Percentiles rank a stretch among this genome's conserved stretches.
Conservation (phyloP, 75 land plant species). For the Selaginella tamariscina region DNA sequence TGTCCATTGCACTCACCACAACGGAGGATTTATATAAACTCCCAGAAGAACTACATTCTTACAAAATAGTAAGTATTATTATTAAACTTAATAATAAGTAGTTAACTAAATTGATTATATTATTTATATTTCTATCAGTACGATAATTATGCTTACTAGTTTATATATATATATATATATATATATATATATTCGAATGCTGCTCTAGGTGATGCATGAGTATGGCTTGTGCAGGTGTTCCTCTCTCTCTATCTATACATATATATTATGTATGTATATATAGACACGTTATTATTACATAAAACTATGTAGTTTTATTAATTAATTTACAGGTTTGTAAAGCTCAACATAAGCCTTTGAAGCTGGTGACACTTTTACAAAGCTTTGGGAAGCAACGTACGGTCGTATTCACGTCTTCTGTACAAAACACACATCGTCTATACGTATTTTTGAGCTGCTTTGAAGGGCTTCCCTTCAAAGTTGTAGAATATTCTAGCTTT, state of each 20-base stretch:
- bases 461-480: constrained; percentile 34
- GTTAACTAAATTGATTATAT: too few relatives aligned
- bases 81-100: neutral
- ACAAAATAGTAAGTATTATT: constrained; percentile 42
- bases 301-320: too few relatives aligned
- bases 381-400: constrained; percentile 45
- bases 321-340: constrained; percentile 65
- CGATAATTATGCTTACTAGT: too few relatives aligned
- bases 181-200: too few relatives aligned
- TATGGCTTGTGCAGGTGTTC: neutral
- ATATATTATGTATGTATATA: too few relatives aligned
- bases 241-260: neutral
- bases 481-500: constrained; percentile 69
- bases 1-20: constrained; percentile 45
- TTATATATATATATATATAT: too few relatives aligned
- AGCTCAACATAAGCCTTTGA: constrained; percentile 50
- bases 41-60: constrained; percentile 58
- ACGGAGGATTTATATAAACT: constrained; percentile 47
- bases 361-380: constrained; percentile 56
- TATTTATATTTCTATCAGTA: too few relatives aligned
- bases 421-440: constrained; percentile 56
- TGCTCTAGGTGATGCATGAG: neutral
- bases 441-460: constrained; percentile 47
- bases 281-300: too few relatives aligned
- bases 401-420: constrained; percentile 83